phyloP scores from a whole-genome alignment of 176 grass and related monocot genomes.

The Elymus sibiricus region DNA sequence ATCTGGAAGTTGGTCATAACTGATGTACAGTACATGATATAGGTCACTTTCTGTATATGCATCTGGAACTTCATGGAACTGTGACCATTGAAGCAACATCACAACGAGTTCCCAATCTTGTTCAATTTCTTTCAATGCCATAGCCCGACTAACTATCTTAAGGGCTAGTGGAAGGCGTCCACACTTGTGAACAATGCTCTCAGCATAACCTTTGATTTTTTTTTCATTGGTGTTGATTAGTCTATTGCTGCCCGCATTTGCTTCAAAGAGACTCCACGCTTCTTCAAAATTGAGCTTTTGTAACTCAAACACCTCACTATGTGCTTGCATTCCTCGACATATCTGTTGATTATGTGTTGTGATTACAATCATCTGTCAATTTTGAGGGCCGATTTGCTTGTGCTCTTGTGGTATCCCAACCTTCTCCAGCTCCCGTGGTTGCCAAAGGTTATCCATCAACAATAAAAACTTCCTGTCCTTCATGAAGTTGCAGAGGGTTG shows the following conservation, averaged over 20 bases:
- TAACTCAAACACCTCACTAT: not conserved
- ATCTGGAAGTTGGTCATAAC: too few relatives aligned
- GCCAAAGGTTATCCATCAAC: not conserved
- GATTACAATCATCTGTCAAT: not conserved
- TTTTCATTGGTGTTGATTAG: not conserved
- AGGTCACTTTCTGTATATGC: not conserved
- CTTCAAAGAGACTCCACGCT: not conserved
- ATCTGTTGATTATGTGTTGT: not conserved
- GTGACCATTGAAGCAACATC: not conserved
- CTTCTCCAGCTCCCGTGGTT: not conserved
- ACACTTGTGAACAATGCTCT: not conserved
- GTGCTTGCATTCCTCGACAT: not conserved
- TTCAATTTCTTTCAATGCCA: too few relatives aligned
- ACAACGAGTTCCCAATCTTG: not conserved
- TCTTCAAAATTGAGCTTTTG: not conserved
- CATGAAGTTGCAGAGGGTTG: not conserved
- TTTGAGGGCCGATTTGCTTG: not conserved
- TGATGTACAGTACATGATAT: not conserved
- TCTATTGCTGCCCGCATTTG: not conserved
- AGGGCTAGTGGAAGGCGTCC: not conserved
- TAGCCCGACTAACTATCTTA: constrained; percentile 2
- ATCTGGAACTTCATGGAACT: not conserved
- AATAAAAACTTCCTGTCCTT: not conserved
- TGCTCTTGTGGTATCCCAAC: not conserved
- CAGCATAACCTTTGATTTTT: not conserved